Evolutionary conservation across 208 protist species (phyloP).

Genomic region (Leishmania mexicana): DNA sequence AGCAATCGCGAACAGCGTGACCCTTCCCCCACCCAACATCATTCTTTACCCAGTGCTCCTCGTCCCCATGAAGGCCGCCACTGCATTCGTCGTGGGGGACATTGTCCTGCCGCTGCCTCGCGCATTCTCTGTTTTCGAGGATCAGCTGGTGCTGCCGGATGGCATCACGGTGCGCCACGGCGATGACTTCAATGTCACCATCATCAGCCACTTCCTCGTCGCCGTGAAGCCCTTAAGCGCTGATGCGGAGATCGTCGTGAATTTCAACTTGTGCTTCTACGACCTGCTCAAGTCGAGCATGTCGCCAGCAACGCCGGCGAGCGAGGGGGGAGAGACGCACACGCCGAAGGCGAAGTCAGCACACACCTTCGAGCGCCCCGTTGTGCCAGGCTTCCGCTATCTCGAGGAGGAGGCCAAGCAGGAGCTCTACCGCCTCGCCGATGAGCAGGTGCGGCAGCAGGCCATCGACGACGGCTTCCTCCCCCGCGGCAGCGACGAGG

Average conservation of each 20-base stretch:
- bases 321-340: neutral
- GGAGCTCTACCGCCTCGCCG: slow-evolving; percentile 65
- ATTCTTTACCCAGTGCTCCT: neutral
- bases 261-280: slow-evolving; percentile 78
- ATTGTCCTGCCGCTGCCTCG: slow-evolving; percentile 65
- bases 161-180: slow-evolving; percentile 48
- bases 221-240: slow-evolving; percentile 41
- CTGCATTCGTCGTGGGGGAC: slow-evolving; percentile 53
- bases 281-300: slow-evolving; percentile 33
- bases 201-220: slow-evolving; percentile 83
- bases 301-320: neutral
- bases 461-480: slow-evolving; percentile 75
- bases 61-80: slow-evolving; percentile 46
- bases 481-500: slow-evolving; percentile 46
- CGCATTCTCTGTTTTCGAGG: slow-evolving; percentile 38
- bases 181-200: slow-evolving; percentile 67
- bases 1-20: neutral
- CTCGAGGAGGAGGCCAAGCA: slow-evolving; percentile 64
- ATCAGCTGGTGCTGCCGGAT: slow-evolving; percentile 54
- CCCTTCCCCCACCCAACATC: neutral
- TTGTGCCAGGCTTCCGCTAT: slow-evolving; percentile 61
- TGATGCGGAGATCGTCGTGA: slow-evolving; percentile 58
- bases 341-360: neutral
- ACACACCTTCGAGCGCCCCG: slow-evolving; percentile 30
- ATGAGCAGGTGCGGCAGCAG: slow-evolving; percentile 78